These are phyloP conservation scores for Raffaelea deltoideospora DNA, from an alignment of 2,329 filamentous ascomycete species.

Conservation along the genomic window DNA sequence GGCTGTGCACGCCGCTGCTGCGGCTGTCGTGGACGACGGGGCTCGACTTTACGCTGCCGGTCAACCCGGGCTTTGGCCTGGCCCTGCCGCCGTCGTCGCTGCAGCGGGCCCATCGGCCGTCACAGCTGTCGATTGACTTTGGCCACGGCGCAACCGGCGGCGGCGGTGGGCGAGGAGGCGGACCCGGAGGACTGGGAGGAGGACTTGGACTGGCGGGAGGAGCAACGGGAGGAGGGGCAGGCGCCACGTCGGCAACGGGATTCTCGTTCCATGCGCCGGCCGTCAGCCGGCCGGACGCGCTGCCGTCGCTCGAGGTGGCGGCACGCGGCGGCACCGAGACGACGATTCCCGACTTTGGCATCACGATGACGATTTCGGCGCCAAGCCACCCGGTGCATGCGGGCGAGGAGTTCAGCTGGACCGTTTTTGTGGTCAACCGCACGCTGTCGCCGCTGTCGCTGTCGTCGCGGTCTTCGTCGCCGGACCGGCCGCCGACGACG, in stretches of 20 bases:
- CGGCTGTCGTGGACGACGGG: slow-evolving; percentile 52
- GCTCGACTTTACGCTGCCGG: slow-evolving; percentile 52
- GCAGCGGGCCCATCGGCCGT: slow-evolving; percentile 44
- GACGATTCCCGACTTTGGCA: slow-evolving; percentile 44
- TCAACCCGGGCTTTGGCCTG: slow-evolving; percentile 46
- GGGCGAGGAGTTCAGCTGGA: slow-evolving; percentile 56
- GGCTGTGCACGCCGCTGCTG: slow-evolving; percentile 43
- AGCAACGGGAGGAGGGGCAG: too few species aligned
- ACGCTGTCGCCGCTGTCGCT: slow-evolving; percentile 22
- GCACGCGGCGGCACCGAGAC: slow-evolving; percentile 26
- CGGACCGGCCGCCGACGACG: too few species aligned
- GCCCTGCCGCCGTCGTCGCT: slow-evolving; percentile 34
- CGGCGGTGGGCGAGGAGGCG: too few species aligned
- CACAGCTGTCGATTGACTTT: slow-evolving; percentile 47
- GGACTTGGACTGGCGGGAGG: too few species aligned
- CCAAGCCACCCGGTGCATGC: slow-evolving; percentile 40
- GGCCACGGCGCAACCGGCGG: too few species aligned
- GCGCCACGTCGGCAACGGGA: too few species aligned
- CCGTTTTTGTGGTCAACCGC: slow-evolving; percentile 62
- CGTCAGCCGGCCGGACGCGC: slow-evolving; percentile 41
- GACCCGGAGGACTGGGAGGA: too few species aligned
- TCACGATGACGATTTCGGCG: slow-evolving; percentile 60
- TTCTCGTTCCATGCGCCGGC: slow-evolving; percentile 45
- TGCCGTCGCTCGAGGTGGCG: slow-evolving; percentile 42
- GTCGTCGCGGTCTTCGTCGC: too few species aligned